phyloP scores from a whole-genome alignment of 768 basidiomycete species.

The Pilatotrama ljubarskyi region DNA sequence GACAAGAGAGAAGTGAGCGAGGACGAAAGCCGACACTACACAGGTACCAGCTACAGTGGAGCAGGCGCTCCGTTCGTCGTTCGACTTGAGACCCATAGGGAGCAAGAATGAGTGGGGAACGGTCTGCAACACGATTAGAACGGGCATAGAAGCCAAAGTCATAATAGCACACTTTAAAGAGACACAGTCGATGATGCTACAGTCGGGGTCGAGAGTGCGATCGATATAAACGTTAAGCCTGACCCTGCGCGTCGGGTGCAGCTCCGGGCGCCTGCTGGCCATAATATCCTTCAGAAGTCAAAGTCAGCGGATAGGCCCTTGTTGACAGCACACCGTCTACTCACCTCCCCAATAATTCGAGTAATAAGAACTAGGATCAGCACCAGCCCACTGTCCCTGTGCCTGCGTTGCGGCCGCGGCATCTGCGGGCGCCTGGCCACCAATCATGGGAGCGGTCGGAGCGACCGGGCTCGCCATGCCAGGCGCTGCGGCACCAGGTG shows the following conservation, averaged over 20 bases:
- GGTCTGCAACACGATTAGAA: conserved; percentile 14
- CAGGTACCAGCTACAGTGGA: conserved; percentile 1
- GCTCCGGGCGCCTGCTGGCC: conserved; percentile 70
- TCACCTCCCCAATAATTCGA: conserved; percentile 84
- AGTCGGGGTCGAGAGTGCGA: conserved; percentile 11
- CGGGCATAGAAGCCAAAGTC: neutral
- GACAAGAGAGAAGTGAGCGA: neutral
- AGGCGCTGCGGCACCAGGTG: conserved; percentile 44
- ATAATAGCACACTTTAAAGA: conserved; percentile 26
- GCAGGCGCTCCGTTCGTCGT: neutral
- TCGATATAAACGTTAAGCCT: conserved; percentile 25
- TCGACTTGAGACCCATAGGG: conserved; percentile 1
- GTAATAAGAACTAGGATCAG: conserved; percentile 75
- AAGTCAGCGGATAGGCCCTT: neutral
- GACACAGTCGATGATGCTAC: conserved; percentile 22
- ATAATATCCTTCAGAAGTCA: conserved; percentile 63
- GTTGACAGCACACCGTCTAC: conserved; percentile 26
- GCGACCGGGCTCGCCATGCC: conserved; percentile 59
- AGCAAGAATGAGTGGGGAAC: conserved; percentile 3
- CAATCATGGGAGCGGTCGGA: conserved; percentile 52
- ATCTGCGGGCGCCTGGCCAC: conserved; percentile 50
- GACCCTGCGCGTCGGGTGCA: conserved; percentile 47
- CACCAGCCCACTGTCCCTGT: conserved; percentile 76
- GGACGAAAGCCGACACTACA: conserved; percentile 4
- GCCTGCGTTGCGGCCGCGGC: conserved; percentile 53